These are phyloP conservation scores for Scolecobasidium constrictum DNA, from an alignment of 2,329 filamentous ascomycete species.

Conservation along the genomic window DNA sequence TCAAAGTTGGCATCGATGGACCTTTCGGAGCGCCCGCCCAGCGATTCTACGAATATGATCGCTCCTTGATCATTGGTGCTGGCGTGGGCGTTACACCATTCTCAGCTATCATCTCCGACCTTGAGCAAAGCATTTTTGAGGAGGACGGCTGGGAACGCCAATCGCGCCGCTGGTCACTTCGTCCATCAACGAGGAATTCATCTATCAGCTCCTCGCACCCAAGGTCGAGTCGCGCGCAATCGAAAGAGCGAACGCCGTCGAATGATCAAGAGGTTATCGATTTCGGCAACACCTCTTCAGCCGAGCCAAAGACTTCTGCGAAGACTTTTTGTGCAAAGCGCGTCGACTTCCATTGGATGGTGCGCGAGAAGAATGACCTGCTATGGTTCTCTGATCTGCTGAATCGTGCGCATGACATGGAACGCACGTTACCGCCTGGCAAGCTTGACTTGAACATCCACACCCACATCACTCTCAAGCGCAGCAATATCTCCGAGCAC, in stretches of 20 bases:
- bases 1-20: conserved; percentile 44
- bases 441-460: conserved; percentile 44
- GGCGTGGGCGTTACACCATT: conserved; percentile 50
- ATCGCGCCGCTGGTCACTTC: no score
- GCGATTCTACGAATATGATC: conserved; percentile 47
- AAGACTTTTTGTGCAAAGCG: conserved; percentile 35
- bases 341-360: conserved; percentile 51
- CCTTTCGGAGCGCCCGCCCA: conserved; percentile 49
- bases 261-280: no score
- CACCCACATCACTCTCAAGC: conserved; percentile 46
- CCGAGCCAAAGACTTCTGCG: conserved; percentile 14
- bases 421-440: conserved; percentile 16
- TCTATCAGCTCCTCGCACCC: no score
- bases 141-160: no score
- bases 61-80: conserved; percentile 44
- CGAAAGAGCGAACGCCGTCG: no score
- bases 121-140: conserved; percentile 15
- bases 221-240: no score
- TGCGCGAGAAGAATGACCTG: conserved; percentile 45
- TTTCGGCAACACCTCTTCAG: conserved; percentile 1
- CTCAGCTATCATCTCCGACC: conserved; percentile 43
- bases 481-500: conserved; percentile 41
- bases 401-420: conserved; percentile 32
- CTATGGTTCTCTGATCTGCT: conserved; percentile 48
- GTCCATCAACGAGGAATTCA: no score